phyloP scores from a whole-genome alignment of 73 alveolate species.

The Blepharisma stoltei region DNA sequence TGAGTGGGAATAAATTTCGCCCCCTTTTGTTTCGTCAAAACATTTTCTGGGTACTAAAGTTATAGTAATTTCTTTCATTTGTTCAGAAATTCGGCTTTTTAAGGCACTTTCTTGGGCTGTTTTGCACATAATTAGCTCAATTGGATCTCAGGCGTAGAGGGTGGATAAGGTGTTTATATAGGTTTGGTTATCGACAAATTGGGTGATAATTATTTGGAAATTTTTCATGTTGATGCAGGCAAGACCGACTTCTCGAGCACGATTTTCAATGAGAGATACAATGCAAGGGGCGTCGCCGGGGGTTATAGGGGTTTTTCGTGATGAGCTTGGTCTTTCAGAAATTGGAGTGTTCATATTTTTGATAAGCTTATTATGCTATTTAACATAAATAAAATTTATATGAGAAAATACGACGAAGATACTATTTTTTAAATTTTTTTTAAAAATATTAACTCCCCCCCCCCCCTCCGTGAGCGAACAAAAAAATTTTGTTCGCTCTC shows the following conservation, averaged over 20 bases:
- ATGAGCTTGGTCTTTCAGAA: background rate
- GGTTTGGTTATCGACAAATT: slow-evolving; percentile 22
- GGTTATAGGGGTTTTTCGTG: background rate
- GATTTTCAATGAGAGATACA: slow-evolving; percentile 24
- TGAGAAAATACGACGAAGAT: too few species aligned
- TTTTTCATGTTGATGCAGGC: slow-evolving; percentile 31
- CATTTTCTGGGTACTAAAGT: slow-evolving; percentile 8
- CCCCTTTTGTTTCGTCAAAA: slow-evolving; percentile 29
- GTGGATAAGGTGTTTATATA: slow-evolving; percentile 30
- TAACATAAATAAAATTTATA: too few species aligned
- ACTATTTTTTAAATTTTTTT: too few species aligned
- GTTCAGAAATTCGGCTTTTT: background rate
- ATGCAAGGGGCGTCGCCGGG: background rate
- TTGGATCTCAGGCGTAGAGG: slow-evolving; percentile 34
- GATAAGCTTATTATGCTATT: too few species aligned
- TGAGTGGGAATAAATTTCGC: background rate
- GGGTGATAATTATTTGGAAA: slow-evolving; percentile 6
- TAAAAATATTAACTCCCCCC: too few species aligned
- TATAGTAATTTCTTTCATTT: background rate
- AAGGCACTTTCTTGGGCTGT: slow-evolving; percentile 10
- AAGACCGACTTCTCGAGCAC: slow-evolving; percentile 33
- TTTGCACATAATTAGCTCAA: slow-evolving; percentile 17
- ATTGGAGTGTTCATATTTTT: too few species aligned
- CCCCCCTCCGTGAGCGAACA: too few species aligned
- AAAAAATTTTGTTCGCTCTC: too few species aligned